A percentile compares a stretch with the other conserved stretches of the same genome.
These are phyloP conservation scores for Zalerion maritima DNA, from an alignment of 495 filamentous ascomycete genomes.

Conservation along the genomic window DNA sequence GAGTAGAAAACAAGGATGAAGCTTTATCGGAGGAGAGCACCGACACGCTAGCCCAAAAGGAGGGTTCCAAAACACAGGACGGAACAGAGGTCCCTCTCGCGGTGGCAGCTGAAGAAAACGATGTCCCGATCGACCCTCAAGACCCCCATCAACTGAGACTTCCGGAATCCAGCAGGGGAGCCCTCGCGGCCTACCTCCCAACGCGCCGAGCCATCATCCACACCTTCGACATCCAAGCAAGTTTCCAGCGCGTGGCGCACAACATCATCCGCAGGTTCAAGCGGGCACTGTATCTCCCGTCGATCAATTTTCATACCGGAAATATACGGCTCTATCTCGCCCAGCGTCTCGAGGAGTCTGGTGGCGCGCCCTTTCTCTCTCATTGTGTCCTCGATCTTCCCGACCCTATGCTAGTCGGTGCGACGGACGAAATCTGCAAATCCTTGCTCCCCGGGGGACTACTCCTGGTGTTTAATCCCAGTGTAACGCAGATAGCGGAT, in stretches of 20 bases:
- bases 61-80: too few relatives aligned
- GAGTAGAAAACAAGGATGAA: too few relatives aligned
- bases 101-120: constrained; percentile 7
- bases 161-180: too few relatives aligned
- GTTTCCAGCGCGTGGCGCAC: constrained; percentile 44
- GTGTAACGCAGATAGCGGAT: constrained; percentile 57
- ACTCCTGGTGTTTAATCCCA: constrained; percentile 57
- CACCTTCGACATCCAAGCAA: constrained; percentile 46
- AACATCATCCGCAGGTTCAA: constrained; percentile 49
- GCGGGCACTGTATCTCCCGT: constrained; percentile 47
- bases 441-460: constrained; percentile 46
- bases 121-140: constrained; percentile 1
- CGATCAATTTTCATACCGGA: constrained; percentile 61
- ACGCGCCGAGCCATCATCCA: constrained; percentile 53
- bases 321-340: constrained; percentile 47
- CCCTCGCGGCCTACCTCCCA: constrained; percentile 24
- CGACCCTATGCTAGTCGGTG: too few relatives aligned
- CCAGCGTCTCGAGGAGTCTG: constrained; percentile 25
- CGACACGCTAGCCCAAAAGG: neutral
- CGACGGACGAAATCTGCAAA: constrained; percentile 36
- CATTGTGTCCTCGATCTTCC: constrained; percentile 62
- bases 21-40: neutral
- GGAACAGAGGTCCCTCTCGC: too few relatives aligned
- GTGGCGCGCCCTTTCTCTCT: constrained; percentile 44
- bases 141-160: neutral